A percentile compares a stretch with the other conserved stretches of the same genome.
These are phyloP conservation scores for Verbascum thapsus DNA, from an alignment of 257 asterid genomes.

Conservation along the genomic window DNA sequence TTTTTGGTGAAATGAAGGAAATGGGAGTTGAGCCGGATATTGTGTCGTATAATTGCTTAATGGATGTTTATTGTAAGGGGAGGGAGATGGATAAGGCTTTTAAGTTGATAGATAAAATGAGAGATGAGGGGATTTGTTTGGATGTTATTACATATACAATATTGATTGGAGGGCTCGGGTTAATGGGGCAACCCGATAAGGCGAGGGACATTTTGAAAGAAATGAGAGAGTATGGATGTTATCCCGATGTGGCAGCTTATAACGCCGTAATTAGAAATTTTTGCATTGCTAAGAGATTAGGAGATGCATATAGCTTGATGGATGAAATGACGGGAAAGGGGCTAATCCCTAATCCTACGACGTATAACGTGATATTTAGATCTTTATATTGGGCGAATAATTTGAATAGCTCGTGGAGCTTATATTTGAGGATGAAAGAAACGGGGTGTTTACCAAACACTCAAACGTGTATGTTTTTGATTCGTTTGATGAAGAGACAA, in stretches of 20 bases:
- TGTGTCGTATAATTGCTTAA: slow-evolving; percentile 83
- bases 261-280: slow-evolving; percentile 84
- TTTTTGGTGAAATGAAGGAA: slow-evolving; percentile 68
- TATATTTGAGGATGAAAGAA: slow-evolving; percentile 74
- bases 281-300: slow-evolving; percentile 83
- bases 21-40: slow-evolving; percentile 77
- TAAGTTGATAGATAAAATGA: slow-evolving; percentile 60
- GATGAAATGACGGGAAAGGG: slow-evolving; percentile 76
- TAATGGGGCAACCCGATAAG: slow-evolving; percentile 89
- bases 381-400: slow-evolving; percentile 71
- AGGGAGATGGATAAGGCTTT: slow-evolving; percentile 73
- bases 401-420: slow-evolving; percentile 64
- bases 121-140: slow-evolving; percentile 61
- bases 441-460: slow-evolving; percentile 73
- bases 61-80: slow-evolving; percentile 84
- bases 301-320: slow-evolving; percentile 61
- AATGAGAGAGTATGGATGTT: slow-evolving; percentile 86
- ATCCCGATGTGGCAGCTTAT: slow-evolving; percentile 88
- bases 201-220: slow-evolving; percentile 82
- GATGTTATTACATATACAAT: slow-evolving; percentile 86
- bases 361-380: slow-evolving; percentile 78
- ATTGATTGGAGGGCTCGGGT: slow-evolving; percentile 88
- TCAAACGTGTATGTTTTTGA: slow-evolving; percentile 86
- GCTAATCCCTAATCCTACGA: slow-evolving; percentile 79
- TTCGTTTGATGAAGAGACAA: slow-evolving; percentile 69